Conservation (phyloP, 176 grass and related monocot species). For the Avena sativa region DNA sequence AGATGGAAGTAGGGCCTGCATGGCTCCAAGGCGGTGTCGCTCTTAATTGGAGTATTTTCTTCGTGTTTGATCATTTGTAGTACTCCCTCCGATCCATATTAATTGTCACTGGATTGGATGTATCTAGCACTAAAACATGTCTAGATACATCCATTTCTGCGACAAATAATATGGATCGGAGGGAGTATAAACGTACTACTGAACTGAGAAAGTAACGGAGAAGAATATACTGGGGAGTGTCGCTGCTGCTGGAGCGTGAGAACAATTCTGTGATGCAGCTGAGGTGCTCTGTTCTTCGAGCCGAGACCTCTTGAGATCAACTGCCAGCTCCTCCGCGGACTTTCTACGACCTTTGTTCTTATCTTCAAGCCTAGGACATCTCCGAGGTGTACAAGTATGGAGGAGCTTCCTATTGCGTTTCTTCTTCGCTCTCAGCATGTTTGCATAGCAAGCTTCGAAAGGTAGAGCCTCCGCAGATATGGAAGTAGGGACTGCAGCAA, state of each 20-base stretch:
- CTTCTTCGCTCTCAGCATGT: background rate
- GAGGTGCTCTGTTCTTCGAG: background rate
- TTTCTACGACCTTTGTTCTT: slow-evolving; percentile 8
- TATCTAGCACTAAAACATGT: too few species aligned
- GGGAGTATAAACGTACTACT: background rate
- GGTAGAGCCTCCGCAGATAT: background rate
- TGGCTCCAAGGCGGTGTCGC: background rate
- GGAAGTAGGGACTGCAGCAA: background rate
- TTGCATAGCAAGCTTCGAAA: background rate
- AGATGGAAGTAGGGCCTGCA: background rate
- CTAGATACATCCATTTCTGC: too few species aligned
- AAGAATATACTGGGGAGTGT: slow-evolving; percentile 3
- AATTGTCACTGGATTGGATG: too few species aligned
- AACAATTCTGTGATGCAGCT: background rate
- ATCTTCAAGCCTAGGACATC: background rate
- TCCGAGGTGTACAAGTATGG: background rate
- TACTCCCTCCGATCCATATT: too few species aligned
- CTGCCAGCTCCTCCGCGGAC: too few species aligned
- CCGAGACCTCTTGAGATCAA: too few species aligned
- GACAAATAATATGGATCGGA: too few species aligned
- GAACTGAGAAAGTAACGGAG: background rate
- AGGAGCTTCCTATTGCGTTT: slow-evolving; percentile 5
- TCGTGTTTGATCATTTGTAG: background rate
- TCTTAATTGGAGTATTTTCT: slow-evolving; percentile 1
- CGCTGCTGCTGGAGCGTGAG: background rate